phyloP scores from a whole-genome alignment of 2,329 filamentous ascomycete genomes.

The Mycogone perniciosa region DNA sequence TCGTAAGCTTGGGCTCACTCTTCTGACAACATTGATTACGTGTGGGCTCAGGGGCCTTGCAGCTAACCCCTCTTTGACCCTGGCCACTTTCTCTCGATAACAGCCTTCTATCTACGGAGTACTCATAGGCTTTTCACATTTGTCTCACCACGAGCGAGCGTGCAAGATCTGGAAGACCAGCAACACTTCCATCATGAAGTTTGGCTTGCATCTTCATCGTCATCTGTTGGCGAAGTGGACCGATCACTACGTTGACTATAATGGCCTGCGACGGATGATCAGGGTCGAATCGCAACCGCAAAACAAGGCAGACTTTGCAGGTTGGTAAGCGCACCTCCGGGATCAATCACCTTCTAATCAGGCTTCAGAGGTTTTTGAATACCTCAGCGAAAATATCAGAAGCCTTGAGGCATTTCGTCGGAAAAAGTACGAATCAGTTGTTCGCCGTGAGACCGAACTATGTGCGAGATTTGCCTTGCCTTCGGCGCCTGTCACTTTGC shows the following conservation, averaged over 20 bases:
- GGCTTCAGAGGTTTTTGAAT: background rate
- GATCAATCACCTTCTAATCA: too few relatives aligned
- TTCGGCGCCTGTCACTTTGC: background rate
- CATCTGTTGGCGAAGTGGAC: slow-evolving; percentile 23
- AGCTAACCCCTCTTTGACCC: too few relatives aligned
- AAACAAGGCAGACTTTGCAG: background rate
- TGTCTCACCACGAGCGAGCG: too few relatives aligned
- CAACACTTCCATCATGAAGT: slow-evolving; percentile 21
- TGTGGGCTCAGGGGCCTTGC: too few relatives aligned
- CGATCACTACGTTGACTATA: slow-evolving; percentile 23
- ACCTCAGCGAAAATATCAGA: background rate
- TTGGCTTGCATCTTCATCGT: slow-evolving; percentile 22
- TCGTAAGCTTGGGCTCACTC: too few relatives aligned
- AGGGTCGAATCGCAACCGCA: slow-evolving; percentile 7
- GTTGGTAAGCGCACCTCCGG: too few relatives aligned
- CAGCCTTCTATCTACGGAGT: too few relatives aligned
- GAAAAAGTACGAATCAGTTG: background rate
- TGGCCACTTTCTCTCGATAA: too few relatives aligned
- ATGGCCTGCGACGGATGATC: slow-evolving; percentile 19
- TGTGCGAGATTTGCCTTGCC: slow-evolving; percentile 1
- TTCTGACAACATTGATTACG: too few relatives aligned
- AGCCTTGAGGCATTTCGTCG: background rate
- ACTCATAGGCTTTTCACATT: too few relatives aligned
- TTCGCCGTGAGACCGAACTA: slow-evolving; percentile 1
- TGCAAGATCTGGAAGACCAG: background rate